Conservation (phyloP, 2,329 filamentous ascomycete species). For the Pseudogymnoascus sp. region DNA sequence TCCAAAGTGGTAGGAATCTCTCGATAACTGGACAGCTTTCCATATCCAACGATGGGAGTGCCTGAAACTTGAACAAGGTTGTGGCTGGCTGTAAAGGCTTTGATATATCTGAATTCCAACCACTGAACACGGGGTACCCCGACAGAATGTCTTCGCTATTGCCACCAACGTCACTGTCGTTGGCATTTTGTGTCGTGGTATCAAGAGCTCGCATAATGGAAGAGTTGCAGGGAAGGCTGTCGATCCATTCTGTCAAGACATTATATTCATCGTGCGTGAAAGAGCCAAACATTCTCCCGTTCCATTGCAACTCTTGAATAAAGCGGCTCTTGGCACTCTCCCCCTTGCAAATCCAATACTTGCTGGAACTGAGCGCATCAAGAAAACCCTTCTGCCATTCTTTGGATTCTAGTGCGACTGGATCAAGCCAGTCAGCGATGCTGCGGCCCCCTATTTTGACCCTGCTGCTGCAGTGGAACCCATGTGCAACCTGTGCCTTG, state of each 20-base stretch:
- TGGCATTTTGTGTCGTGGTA: slow-evolving; percentile 11
- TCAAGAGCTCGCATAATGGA: slow-evolving; percentile 17
- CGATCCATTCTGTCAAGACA: slow-evolving; percentile 34
- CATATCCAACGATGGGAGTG: slow-evolving; percentile 10
- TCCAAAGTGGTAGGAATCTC: slow-evolving; percentile 32
- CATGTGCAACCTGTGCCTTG: slow-evolving; percentile 33
- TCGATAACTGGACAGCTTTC: slow-evolving; percentile 12
- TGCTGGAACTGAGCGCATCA: slow-evolving; percentile 28
- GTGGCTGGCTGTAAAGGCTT: not conserved
- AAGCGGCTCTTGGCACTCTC: slow-evolving; percentile 34
- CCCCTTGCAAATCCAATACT: slow-evolving; percentile 36
- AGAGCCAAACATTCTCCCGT: slow-evolving; percentile 41
- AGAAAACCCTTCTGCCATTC: slow-evolving; percentile 32
- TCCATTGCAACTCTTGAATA: slow-evolving; percentile 36
- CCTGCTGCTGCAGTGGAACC: slow-evolving; percentile 34
- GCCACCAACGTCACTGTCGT: not conserved
- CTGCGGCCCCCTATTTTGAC: slow-evolving; percentile 32
- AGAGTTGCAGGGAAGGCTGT: slow-evolving; percentile 24
- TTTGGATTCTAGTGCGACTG: slow-evolving; percentile 23
- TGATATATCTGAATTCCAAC: not conserved
- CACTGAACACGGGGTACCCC: slow-evolving; percentile 7
- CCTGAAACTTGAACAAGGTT: not conserved
- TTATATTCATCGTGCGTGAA: slow-evolving; percentile 38
- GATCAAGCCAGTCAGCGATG: slow-evolving; percentile 36
- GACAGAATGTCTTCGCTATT: slow-evolving; percentile 14